Evolutionary conservation across 2,329 filamentous ascomycete genomes (phyloP).

Genomic region (Beauveria scarabaeidicola): DNA sequence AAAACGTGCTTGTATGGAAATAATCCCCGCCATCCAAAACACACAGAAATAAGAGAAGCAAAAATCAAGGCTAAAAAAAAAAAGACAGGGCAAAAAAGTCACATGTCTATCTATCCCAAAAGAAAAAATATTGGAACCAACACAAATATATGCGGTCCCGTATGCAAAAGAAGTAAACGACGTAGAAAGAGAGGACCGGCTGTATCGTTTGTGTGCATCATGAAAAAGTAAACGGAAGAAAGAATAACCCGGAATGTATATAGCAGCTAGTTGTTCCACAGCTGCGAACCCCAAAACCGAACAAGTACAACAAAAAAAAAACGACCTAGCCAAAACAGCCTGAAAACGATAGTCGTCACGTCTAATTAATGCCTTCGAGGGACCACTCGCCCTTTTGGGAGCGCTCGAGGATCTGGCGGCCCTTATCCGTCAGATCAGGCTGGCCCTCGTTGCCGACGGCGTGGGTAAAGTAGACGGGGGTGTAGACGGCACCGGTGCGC

Average conservation of each 20-base stretch:
- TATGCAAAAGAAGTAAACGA: conserved; percentile 6
- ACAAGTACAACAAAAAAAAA: neutral
- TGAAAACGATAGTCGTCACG: neutral
- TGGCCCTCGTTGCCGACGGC: conserved; percentile 46
- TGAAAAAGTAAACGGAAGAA: neutral
- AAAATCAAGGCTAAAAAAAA: neutral
- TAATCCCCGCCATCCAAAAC: neutral
- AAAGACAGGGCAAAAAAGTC: neutral
- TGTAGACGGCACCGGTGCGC: conserved; percentile 59
- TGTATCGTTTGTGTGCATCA: neutral
- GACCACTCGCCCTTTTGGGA: conserved; percentile 47
- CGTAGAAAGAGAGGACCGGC: neutral
- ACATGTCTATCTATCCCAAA: conserved; percentile 11
- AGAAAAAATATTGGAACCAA: neutral
- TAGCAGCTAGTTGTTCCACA: neutral
- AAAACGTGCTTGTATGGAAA: neutral
- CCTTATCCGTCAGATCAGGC: conserved; percentile 47
- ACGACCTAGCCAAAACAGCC: no score
- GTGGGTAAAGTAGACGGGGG: conserved; percentile 79
- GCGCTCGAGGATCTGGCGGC: conserved; percentile 39
- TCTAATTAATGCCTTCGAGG: conserved; percentile 30
- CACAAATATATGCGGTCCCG: neutral
- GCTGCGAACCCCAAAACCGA: neutral
- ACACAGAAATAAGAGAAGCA: neutral
- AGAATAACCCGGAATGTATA: neutral